Evolutionary conservation across 2,329 filamentous ascomycete genomes (phyloP), one percentile per base, ranked within the genome.

Genomic region (Fusarium lyarnte): DNA sequence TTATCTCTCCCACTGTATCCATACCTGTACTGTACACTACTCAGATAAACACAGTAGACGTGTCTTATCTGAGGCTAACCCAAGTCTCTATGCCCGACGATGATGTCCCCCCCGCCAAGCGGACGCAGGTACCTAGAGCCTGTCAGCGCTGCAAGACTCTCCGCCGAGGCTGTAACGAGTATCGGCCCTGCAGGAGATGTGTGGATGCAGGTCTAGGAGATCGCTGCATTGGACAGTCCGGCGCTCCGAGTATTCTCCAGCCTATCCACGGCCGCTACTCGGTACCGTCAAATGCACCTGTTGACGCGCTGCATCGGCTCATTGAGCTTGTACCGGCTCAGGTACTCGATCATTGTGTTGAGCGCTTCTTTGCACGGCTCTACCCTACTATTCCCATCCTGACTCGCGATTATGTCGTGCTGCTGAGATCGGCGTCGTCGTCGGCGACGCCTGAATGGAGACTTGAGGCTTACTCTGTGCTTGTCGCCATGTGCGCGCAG

Each of bases 361-460:
- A 78, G 29, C 79, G 82, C 36, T 85, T 85, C 77, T 84, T 84
- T 57, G 75, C 79, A 12, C 76, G 78, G 13, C 73, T 85, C 8
- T 78, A 81, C 45, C 83, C 83, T 2, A 85, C 84, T 3, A 85
- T 85, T 21, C 84, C 84, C 5, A 83, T 85, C 39, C 69, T 85
- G 23, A 84, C 82, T 0, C 74, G 74, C 13, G 78, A 80, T 13
- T 84, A 84, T 64, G 76, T 84, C 27, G 64, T 76, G 4, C 76
- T 72, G 33, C 76, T 84, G 23, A 78, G 76, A 41, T 58, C 63
- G 1, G 33, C 63, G 0, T 58, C 68, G 7, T 53, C 73, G 1
- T 74, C 77, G 3, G 66, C 72, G 0, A 64, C 74, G 7, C 72
- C 76, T 1, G 78, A 81, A 58, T 66, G 64, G n/a, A 76, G 70